Evolutionary conservation across 148 eudicot genomes (phyloP), one percentile per base, ranked within the genome.

Genomic region (Heliosperma pusillum): DNA sequence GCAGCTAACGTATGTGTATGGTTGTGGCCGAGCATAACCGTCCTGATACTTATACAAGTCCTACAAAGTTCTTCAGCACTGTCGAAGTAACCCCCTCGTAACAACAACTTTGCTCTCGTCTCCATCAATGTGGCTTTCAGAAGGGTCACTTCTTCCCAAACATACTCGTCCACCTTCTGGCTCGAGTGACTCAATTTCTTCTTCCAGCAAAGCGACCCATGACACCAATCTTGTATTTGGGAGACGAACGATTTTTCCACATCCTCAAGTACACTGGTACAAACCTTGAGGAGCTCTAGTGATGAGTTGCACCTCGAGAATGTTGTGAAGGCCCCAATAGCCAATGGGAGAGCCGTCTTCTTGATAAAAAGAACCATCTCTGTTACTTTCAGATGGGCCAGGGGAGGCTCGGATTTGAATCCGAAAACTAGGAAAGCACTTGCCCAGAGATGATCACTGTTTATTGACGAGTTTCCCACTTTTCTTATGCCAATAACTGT

Each of bases 81-180:
- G 57, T 90, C 92, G 58, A 93, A 90, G 80, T 85, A 82, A 57
- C 93, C 96, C 17, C 97, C 97, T 78, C 96, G 80, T 22, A 93
- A 77, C 84, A 93, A 73, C 83, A 93, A 69, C 79, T 87, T 90
- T 2, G 96, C 91, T 75, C 97, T 83, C 16, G 93, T 90, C 83
- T 90, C 97, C 69, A 93, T 78, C 79, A 93, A 62, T 9, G 93
- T 86, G 21, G 97, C 97, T 76, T 93, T 93, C 73, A 90, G 77
- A 75, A 93, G 77, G 12, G 97, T 90, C 73, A 93, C 96, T 47
- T 93, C 96, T 80, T 90, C 93, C 97, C 97, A 93, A 2, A 90
- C 92, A 47, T 89, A 85, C 85, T 93, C 97, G 17, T 93, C 97
- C 65, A 93, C 91, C 74, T 86, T 89, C 75, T 88, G 79, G 47